Evolutionary conservation across 2,329 filamentous ascomycete species (phyloP), one percentile per base, ranked within the genome.

Genomic region (Fusarium napiforme): DNA sequence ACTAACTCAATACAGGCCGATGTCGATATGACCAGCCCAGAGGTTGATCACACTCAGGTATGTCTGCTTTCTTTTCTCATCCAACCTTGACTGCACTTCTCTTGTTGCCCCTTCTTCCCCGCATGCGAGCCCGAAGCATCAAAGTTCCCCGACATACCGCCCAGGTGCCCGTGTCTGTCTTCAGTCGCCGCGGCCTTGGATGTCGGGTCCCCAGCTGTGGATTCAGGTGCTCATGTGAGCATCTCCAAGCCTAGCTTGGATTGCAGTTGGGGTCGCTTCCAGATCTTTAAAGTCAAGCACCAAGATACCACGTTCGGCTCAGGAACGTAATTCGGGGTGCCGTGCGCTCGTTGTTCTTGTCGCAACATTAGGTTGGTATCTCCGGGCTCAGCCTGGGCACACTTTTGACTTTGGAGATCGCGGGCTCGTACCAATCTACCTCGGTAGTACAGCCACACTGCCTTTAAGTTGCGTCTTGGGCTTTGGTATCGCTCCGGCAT

Each of bases 11-110:
- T 10, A 30, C 28, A 30, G 28, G 28, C 32, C 12, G 32, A 32
- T 32, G 32, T 32, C 32, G 32, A 32, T 14, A 32, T 32, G 28
- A 30, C 28, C 28, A 30, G 28, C 9, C 28, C 9, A 30, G 28
- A 30, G 9, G 28, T 30, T 30, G 28, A 30, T 30, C 28, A 30
- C 28, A 30, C 28, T 15, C 37, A 61, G 71, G 72, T 69, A 74
- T 74, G 64, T 72, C 68, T 69, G 68, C 60, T 49, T 66, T 64
- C 71, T 23, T 39, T 58, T 64, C 59, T 46, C 71, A 74, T 74
- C 72, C 71, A 74, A 11, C 58, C 67, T 74, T 52, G 58, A 55
- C 36, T 66, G 58, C 68, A 50, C 56, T 73, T 14, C 45, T 43
- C 61, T 30, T 30, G 5, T 18, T 46, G 37, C 28, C 28, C 57